phyloP scores from a whole-genome alignment of 345 rosid genomes.

The Syzygium grande region DNA sequence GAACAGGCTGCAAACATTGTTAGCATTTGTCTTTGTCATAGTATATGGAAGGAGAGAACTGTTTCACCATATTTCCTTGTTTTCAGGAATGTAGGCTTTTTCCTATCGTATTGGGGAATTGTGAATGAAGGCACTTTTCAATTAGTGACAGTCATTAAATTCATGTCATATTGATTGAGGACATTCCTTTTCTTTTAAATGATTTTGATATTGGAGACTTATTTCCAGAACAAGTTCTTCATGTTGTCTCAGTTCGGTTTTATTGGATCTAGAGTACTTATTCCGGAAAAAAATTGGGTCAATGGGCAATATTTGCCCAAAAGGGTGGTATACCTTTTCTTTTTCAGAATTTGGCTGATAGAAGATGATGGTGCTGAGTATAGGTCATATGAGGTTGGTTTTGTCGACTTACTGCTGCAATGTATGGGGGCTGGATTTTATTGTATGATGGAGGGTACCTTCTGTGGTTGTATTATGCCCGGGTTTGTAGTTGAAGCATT shows the following conservation, averaged over 20 bases:
- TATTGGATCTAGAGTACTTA: not conserved
- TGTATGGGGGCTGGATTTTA: not conserved
- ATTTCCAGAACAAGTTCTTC: not conserved
- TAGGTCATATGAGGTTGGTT: not conserved
- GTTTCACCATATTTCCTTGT: not conserved
- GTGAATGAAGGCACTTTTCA: not conserved
- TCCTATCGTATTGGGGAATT: not conserved
- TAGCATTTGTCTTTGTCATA: not conserved
- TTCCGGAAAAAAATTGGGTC: not conserved
- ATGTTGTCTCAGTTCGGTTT: not conserved
- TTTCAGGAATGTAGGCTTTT: not conserved
- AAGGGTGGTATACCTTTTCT: not conserved
- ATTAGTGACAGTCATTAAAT: not conserved
- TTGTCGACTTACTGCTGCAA: not conserved
- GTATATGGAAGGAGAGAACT: not conserved
- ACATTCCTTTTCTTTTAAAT: not conserved
- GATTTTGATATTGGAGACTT: not conserved
- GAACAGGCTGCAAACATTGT: not conserved
- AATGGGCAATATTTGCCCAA: not conserved
- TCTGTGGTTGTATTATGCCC: not conserved
- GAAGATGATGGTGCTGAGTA: not conserved
- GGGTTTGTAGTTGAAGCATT: not conserved
- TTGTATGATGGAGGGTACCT: not conserved
- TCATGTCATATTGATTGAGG: not conserved
- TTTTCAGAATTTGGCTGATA: not conserved